These are phyloP conservation scores for Aristolochia fimbriata DNA, from an alignment of 164 flowering plant genomes.

Conservation along the genomic window DNA sequence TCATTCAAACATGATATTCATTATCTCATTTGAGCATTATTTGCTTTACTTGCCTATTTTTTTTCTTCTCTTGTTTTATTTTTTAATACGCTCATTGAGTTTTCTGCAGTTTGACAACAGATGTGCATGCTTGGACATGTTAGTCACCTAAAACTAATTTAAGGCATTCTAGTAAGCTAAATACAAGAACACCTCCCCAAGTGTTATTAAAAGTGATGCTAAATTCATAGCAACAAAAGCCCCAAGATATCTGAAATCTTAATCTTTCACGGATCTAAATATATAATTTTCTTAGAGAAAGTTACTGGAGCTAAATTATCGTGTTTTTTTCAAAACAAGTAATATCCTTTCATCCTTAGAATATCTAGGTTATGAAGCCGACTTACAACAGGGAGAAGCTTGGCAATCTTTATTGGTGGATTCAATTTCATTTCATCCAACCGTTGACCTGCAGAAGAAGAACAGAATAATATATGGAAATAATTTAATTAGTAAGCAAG, in stretches of 20 bases:
- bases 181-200: no score
- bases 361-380: not conserved
- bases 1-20: not conserved
- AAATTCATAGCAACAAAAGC: no score
- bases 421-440: slow-evolving; percentile 79
- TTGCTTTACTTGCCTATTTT: not conserved
- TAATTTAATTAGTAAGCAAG: not conserved
- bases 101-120: not conserved
- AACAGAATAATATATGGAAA: not conserved
- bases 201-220: no score
- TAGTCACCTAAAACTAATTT: no score
- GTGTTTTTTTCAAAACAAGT: not conserved
- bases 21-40: not conserved
- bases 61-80: not conserved
- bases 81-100: not conserved
- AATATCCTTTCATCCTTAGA: not conserved
- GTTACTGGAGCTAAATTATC: slow-evolving; percentile 1
- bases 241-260: no score
- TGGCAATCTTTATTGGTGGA: slow-evolving; percentile 46
- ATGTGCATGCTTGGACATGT: no score
- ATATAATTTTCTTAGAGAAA: not conserved
- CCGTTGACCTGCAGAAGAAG: slow-evolving; percentile 56
- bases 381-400: slow-evolving; percentile 64
- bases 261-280: not conserved
- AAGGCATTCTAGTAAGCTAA: no score